These are phyloP conservation scores for Kitagawia praeruptora DNA, from an alignment of 129 eudicot genomes.

Conservation along the genomic window DNA sequence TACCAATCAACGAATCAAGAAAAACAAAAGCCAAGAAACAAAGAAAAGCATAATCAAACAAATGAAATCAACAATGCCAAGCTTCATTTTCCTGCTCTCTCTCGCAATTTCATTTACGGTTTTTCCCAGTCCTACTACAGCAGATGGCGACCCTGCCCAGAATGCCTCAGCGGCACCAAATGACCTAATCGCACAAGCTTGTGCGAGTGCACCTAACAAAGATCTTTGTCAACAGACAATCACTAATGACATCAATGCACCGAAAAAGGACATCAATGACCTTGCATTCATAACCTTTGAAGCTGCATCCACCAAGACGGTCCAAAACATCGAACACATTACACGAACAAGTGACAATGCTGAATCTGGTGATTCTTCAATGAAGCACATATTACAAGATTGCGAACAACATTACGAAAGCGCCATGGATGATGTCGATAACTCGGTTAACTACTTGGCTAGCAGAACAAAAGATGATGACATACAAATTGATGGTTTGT, in stretches of 20 bases:
- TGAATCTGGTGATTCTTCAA: neutral
- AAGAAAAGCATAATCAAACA: neutral
- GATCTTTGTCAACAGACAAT: slow-evolving; percentile 31
- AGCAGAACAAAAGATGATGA: slow-evolving; percentile 6
- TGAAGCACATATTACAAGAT: slow-evolving; percentile 29
- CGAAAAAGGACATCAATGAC: slow-evolving; percentile 29
- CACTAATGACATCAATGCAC: slow-evolving; percentile 18
- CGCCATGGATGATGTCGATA: slow-evolving; percentile 33
- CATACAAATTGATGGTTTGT: slow-evolving; percentile 16
- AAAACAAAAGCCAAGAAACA: neutral
- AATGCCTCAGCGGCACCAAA: neutral
- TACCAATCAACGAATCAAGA: neutral
- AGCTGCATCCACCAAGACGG: slow-evolving; percentile 30
- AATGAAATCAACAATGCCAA: neutral
- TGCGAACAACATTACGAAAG: slow-evolving; percentile 35
- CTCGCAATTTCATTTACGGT: neutral
- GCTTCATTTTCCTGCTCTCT: neutral
- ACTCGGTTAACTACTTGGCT: slow-evolving; percentile 32
- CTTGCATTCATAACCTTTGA: slow-evolving; percentile 43
- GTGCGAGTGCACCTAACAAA: slow-evolving; percentile 21
- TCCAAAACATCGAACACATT: slow-evolving; percentile 18
- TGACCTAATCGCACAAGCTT: slow-evolving; percentile 34
- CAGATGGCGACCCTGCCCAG: neutral
- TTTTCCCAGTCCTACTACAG: neutral
- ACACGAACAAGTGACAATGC: neutral